A percentile compares a stretch with the other conserved stretches of the same genome.
phyloP scores from a whole-genome alignment of 1,284 basidiomycete species.

The Apiotrichum veenhuisii region DNA sequence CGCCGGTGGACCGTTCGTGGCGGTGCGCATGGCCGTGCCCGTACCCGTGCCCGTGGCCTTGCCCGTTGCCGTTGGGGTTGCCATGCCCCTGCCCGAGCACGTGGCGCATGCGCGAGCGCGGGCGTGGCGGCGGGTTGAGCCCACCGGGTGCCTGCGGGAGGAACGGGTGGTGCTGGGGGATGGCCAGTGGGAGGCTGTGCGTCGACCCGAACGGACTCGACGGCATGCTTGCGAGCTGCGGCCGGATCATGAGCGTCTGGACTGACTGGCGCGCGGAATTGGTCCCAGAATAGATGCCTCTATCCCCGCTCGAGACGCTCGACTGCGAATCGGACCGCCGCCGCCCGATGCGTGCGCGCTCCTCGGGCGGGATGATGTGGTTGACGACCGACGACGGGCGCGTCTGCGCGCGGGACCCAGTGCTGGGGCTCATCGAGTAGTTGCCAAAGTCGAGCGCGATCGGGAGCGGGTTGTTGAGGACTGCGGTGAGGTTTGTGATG shows the following conservation, averaged over 20 bases:
- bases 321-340: neutral
- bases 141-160: neutral
- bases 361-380: constrained; percentile 19
- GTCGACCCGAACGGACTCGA: neutral
- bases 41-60: too few relatives aligned
- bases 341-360: constrained; percentile 12
- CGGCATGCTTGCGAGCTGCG: neutral
- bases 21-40: neutral
- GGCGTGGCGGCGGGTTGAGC: neutral
- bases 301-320: neutral
- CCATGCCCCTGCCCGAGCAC: too few relatives aligned
- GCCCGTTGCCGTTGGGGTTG: too few relatives aligned
- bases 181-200: neutral
- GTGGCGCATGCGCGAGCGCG: neutral
- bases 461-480: too few relatives aligned
- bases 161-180: neutral
- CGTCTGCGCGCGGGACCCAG: neutral
- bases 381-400: constrained; percentile 1
- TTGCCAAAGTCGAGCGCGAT: neutral
- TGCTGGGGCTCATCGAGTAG: too few relatives aligned
- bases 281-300: too few relatives aligned
- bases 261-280: neutral
- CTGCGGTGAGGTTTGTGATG: neutral
- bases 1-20: neutral
- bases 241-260: neutral